Conservation (phyloP, 2,329 filamentous ascomycete species). For the Hypoxylon rubiginosum region DNA sequence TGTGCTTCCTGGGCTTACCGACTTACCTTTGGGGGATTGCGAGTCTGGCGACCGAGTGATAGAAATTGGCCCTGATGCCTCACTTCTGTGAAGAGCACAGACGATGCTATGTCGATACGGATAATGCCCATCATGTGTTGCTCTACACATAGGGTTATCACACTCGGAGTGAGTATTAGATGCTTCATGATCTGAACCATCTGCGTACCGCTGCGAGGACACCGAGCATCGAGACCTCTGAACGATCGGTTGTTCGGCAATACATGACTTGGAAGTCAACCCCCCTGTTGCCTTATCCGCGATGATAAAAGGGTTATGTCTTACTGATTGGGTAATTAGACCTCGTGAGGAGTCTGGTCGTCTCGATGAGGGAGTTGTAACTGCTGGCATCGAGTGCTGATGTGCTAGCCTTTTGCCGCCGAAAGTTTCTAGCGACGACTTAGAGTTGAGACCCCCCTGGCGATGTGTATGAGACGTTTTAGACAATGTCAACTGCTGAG, state of each 20-base stretch:
- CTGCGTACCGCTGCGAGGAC: slow-evolving; percentile 4
- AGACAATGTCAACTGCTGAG: neutral
- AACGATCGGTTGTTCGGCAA: slow-evolving; percentile 3
- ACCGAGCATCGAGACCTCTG: slow-evolving; percentile 7
- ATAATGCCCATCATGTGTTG: slow-evolving; percentile 49
- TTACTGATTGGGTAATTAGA: slow-evolving; percentile 27
- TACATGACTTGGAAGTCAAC: slow-evolving; percentile 2
- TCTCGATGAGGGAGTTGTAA: neutral
- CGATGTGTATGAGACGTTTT: neutral
- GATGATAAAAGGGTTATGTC: slow-evolving; percentile 45
- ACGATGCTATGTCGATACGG: slow-evolving; percentile 53
- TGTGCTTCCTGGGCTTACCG: slow-evolving; percentile 16
- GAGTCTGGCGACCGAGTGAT: slow-evolving; percentile 10
- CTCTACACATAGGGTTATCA: slow-evolving; percentile 49
- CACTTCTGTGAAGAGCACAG: slow-evolving; percentile 46
- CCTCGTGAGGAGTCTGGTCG: neutral
- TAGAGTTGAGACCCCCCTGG: neutral
- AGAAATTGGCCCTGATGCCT: slow-evolving; percentile 15
- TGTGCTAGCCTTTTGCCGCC: slow-evolving; percentile 4
- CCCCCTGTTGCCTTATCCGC: slow-evolving; percentile 37
- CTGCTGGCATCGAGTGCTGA: neutral
- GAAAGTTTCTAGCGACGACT: neutral
- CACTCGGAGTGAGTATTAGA: slow-evolving; percentile 43
- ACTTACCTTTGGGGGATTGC: slow-evolving; percentile 10
- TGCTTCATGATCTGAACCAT: slow-evolving; percentile 17